These are phyloP conservation scores for Tagetes erecta DNA, from an alignment of 129 eudicot species.

Conservation along the genomic window DNA sequence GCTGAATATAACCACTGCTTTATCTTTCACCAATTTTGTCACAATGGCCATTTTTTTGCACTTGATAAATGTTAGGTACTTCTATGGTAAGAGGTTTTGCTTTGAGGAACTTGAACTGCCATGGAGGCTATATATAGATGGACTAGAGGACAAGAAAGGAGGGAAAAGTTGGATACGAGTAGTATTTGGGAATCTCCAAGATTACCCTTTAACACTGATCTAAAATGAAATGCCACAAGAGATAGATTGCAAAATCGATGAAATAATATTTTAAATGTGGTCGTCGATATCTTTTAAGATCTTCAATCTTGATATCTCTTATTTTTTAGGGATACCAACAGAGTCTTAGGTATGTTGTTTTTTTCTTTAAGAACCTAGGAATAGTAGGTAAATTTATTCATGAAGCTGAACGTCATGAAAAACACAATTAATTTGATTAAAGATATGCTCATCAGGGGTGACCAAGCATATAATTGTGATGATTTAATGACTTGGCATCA, in stretches of 20 bases:
- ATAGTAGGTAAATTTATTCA: conserved; percentile 11
- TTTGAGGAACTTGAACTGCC: conserved; percentile 32
- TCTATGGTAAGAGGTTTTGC: conserved; percentile 10
- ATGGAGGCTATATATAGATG: conserved; percentile 34
- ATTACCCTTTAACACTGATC: conserved; percentile 23
- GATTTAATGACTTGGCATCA: conserved; percentile 22
- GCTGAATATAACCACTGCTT: conserved; percentile 68
- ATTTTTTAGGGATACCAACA: conserved; percentile 4
- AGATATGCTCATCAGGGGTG: conserved; percentile 12
- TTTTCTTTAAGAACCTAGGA: conserved; percentile 4
- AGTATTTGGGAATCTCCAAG: conserved; percentile 17
- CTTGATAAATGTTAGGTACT: background rate
- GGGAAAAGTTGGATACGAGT: conserved; percentile 26
- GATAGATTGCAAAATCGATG: conserved; percentile 14
- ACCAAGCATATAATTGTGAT: conserved; percentile 21
- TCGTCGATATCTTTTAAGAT: conserved; percentile 20
- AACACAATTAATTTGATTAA: conserved; percentile 12
- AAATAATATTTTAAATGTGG: conserved; percentile 25
- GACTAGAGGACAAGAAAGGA: conserved; percentile 26
- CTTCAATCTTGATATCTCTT: conserved; percentile 4
- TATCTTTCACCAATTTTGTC: conserved; percentile 40
- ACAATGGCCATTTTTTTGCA: conserved; percentile 36
- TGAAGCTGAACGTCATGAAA: background rate
- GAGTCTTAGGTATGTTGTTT: conserved; percentile 14
- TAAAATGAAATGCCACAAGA: conserved; percentile 19